Evolutionary conservation across 805 yeast species (phyloP), one percentile per base, ranked within the genome.

Genomic region (Ogataea paraovalis): DNA sequence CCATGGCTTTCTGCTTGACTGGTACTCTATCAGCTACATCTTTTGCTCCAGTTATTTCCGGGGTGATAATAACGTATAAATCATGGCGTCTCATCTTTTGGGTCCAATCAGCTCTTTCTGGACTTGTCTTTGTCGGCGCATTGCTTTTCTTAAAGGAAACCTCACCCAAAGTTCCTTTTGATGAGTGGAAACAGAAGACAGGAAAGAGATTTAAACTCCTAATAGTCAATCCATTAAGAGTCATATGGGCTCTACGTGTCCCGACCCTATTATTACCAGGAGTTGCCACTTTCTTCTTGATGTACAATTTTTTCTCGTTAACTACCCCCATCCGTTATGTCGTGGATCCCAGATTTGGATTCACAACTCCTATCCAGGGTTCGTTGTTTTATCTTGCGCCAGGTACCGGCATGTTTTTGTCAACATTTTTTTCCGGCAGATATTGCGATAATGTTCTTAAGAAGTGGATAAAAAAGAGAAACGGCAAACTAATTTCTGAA

Each of bases 351-450:
- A 57, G 83, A 44, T 79, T 78, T 59, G 53, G 71, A 28, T 60
- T 79, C 30, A 67, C 67, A 1, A 55, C 68, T 28, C 82, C 84
- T 0, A 58, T 79, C 2, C 72, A 70, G 48, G 75, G 79, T 39
- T 73, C 79, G 0, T 58, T 79, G 21, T 78, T 79, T 55, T 79
- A 78, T 52, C 59, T 79, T 3, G 74, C 82, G 4, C 80, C 82
- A 1, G 83, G 82, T 2, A 10, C 60, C 14, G 84, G 84, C 0
- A 76, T 75, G 57, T 45, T 78, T 1, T 40, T 58, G 1, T 82
- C 82, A 1, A 68, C 80, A 6, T 67, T 72, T 27, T 49, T 75
- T 50, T 81, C 82, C 4, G 83, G 83, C 0, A 59, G 64, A 44
- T 71, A 67, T 65, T 76, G 82, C 1, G 83, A 79, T 58, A 54